phyloP scores from a whole-genome alignment of 805 yeast species.

The Nakazawaea ishiwadae region DNA sequence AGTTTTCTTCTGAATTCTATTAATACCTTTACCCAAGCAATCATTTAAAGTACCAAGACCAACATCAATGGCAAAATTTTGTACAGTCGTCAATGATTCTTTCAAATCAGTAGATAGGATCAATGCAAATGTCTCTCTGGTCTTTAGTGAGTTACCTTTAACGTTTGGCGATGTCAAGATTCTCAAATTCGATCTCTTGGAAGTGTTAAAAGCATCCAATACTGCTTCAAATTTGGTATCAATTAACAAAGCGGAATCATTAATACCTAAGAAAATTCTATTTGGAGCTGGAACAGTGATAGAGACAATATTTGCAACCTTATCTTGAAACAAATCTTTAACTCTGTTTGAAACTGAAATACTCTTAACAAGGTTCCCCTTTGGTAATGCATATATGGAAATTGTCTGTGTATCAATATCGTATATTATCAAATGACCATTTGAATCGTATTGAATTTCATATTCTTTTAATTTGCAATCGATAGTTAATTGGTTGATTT shows the following conservation, averaged over 20 bases:
- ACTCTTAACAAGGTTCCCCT: slow-evolving; percentile 24
- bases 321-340: slow-evolving; percentile 19
- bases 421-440: slow-evolving; percentile 24
- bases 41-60: slow-evolving; percentile 69
- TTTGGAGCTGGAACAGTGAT: slow-evolving; percentile 37
- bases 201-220: slow-evolving; percentile 22
- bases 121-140: slow-evolving; percentile 36
- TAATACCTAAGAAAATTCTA: slow-evolving; percentile 39
- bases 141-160: slow-evolving; percentile 37
- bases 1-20: slow-evolving; percentile 13
- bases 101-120: slow-evolving; percentile 35
- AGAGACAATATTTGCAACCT: slow-evolving; percentile 22
- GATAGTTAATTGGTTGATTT: slow-evolving; percentile 23
- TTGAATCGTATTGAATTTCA: slow-evolving; percentile 21
- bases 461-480: slow-evolving; percentile 11
- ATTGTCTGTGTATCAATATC: slow-evolving; percentile 18
- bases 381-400: slow-evolving; percentile 26
- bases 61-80: slow-evolving; percentile 46
- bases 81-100: slow-evolving; percentile 38
- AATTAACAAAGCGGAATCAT: slow-evolving; percentile 35
- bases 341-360: slow-evolving; percentile 20
- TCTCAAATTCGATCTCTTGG: background rate
- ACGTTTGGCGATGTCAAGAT: slow-evolving; percentile 28
- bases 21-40: slow-evolving; percentile 60
- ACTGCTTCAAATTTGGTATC: slow-evolving; percentile 41